Evolutionary conservation across 108 stramenopile genomes (phyloP), one percentile per base, ranked within the genome.

Genomic region (Poteriospumella lacustris): DNA sequence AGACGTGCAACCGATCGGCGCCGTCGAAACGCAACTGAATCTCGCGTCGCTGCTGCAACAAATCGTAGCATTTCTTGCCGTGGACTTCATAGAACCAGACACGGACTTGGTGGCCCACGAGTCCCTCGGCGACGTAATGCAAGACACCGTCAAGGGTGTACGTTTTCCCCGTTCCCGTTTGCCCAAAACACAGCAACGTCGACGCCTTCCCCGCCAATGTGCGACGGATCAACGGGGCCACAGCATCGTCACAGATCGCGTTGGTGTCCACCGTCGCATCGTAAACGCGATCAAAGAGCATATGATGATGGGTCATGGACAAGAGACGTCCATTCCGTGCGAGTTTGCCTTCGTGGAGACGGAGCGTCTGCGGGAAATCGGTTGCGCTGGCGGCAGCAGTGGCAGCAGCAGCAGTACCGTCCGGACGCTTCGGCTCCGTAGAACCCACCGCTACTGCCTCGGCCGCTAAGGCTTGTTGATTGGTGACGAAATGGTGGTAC

Each of bases 91-190:
- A 73, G 31, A 73, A 73, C 5, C 38, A 1, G 29, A 78, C 28
- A 0, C 28, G 12, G 19, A 78, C 38, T 19, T 26, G 15, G 1
- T 2, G 0, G 15, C 28, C 33, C 0, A 0, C 31, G 1, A 1
- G 29, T 2, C 5, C 5, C 0, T 24, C 0, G 58, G n/a, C 24
- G 0, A 78, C 38, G 44, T 5, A 1, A 26, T 36, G 43, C 12
- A 78, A 15, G 26, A 52, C 77, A 1, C 60, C 77, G 29, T 43
- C 3, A 15, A 78, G 44, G 0, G 77, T 59, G 33, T 68, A 43
- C 36, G 70, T 73, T 24, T 73, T 73, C 3, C 70, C 70, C 36
- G 70, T 73, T 42, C 70, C 70, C 9, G 70, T 73, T 38, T 73
- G 70, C 9, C 70, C 70, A 42, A 52, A 73, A 24, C 43, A 73